Conservation (phyloP, 768 basidiomycete species). For the Mrakia gelida region DNA sequence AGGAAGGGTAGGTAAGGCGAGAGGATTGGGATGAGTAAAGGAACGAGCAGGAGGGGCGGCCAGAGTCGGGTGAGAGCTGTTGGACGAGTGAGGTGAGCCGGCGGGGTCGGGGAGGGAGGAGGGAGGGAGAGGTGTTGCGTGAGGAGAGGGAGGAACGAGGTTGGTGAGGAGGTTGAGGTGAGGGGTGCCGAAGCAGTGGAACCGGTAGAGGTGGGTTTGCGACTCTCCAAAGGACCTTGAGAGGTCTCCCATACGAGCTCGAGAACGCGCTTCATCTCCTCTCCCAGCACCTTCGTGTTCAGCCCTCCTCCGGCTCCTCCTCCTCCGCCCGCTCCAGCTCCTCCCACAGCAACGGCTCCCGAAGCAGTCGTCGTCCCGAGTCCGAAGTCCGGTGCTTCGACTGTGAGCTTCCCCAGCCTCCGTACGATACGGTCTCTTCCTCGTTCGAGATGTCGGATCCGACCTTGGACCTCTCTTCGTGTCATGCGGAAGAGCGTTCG, state of each 20-base stretch:
- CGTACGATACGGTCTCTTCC: conserved; percentile 67
- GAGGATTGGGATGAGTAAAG: conserved; percentile 57
- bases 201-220: conserved; percentile 26
- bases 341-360: background rate
- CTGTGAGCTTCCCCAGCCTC: conserved; percentile 57
- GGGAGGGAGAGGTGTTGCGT: conserved; percentile 31
- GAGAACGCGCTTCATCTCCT: conserved; percentile 30
- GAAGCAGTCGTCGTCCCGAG: background rate
- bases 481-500: conserved; percentile 23
- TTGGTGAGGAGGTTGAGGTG: conserved; percentile 28
- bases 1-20: conserved; percentile 61
- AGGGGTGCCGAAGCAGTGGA: background rate
- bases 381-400: background rate
- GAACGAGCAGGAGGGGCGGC: conserved; percentile 74
- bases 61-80: conserved; percentile 65
- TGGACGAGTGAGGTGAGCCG: conserved; percentile 59
- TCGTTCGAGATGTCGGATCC: conserved; percentile 52
- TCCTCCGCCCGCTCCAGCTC: background rate
- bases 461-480: conserved; percentile 16
- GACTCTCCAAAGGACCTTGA: background rate
- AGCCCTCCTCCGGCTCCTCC: conserved; percentile 2
- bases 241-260: conserved; percentile 40
- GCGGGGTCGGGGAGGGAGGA: conserved; percentile 34
- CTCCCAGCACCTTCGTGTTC: conserved; percentile 3
- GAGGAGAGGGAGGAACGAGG: conserved; percentile 30